phyloP scores from a whole-genome alignment of 768 basidiomycete species.

The Boletus insuetus region DNA sequence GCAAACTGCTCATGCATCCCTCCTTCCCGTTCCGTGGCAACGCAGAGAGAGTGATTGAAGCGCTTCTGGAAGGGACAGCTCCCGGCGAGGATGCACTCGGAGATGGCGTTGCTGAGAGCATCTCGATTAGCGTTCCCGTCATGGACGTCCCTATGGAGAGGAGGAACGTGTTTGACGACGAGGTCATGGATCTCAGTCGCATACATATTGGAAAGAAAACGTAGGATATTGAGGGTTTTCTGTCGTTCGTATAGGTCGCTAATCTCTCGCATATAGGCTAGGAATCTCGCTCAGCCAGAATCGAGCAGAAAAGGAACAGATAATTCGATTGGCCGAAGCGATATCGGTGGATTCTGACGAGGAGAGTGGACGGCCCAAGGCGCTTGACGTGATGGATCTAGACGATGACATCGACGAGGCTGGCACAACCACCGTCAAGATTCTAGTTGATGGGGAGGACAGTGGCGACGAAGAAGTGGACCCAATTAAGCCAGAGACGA shows the following conservation, averaged over 20 bases:
- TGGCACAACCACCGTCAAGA: slow-evolving; percentile 39
- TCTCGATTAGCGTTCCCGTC: slow-evolving; percentile 4
- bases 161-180: slow-evolving; percentile 74
- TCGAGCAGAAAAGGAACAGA: slow-evolving; percentile 67
- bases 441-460: slow-evolving; percentile 58
- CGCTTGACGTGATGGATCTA: slow-evolving; percentile 35
- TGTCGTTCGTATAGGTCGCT: slow-evolving; percentile 1
- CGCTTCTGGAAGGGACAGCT: slow-evolving; percentile 73
- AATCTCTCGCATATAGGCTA: slow-evolving; percentile 34
- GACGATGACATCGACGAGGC: slow-evolving; percentile 57
- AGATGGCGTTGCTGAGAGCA: neutral
- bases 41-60: slow-evolving; percentile 63
- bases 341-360: slow-evolving; percentile 65
- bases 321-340: slow-evolving; percentile 71
- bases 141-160: slow-evolving; percentile 37
- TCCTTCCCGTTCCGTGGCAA: slow-evolving; percentile 49
- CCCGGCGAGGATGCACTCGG: slow-evolving; percentile 36
- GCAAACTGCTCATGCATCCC: slow-evolving; percentile 49
- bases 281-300: slow-evolving; percentile 50
- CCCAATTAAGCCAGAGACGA: slow-evolving; percentile 48
- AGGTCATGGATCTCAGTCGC: slow-evolving; percentile 59
- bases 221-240: slow-evolving; percentile 34
- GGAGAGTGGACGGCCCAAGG: slow-evolving; percentile 33
- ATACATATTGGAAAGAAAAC: slow-evolving; percentile 65
- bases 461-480: slow-evolving; percentile 37